Evolutionary conservation across 495 filamentous ascomycete species (phyloP).

Genomic region (Penicillium daleae): DNA sequence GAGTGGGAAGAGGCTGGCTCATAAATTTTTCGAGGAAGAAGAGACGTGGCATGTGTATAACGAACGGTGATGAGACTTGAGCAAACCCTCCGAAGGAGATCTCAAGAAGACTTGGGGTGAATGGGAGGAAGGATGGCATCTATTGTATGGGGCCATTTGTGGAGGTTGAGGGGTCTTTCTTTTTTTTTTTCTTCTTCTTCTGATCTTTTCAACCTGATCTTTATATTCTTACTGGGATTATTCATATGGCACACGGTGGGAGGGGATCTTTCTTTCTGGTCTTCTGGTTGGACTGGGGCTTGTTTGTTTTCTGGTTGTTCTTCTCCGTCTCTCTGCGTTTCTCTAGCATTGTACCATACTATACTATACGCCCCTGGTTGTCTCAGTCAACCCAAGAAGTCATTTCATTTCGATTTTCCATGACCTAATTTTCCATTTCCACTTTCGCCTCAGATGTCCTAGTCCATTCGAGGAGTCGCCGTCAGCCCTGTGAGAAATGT

Average conservation of each 20-base stretch:
- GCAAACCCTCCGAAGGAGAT: neutral
- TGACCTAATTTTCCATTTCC: neutral
- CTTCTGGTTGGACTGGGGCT: conserved; percentile 2
- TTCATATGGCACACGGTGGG: conserved; percentile 2
- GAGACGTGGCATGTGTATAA: conserved; percentile 58
- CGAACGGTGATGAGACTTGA: conserved; percentile 37
- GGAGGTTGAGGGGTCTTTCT: neutral
- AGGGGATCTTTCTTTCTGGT: conserved; percentile 8
- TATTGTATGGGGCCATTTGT: neutral
- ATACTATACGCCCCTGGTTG: conserved; percentile 11
- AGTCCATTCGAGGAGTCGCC: neutral
- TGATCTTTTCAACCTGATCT: neutral
- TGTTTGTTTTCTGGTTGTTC: conserved; percentile 7
- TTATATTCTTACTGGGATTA: conserved; percentile 9
- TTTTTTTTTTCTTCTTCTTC: neutral
- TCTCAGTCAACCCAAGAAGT: neutral
- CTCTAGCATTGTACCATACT: conserved; percentile 12
- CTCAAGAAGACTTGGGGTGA: neutral
- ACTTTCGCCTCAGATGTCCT: neutral
- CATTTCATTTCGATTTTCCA: neutral
- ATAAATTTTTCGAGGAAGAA: conserved; percentile 62
- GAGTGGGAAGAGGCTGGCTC: conserved; percentile 64
- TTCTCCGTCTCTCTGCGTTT: conserved; percentile 12
- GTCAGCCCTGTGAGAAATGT: neutral
- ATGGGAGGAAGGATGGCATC: neutral